Conservation (phyloP, 768 basidiomycete species). For the Suillus plorans region DNA sequence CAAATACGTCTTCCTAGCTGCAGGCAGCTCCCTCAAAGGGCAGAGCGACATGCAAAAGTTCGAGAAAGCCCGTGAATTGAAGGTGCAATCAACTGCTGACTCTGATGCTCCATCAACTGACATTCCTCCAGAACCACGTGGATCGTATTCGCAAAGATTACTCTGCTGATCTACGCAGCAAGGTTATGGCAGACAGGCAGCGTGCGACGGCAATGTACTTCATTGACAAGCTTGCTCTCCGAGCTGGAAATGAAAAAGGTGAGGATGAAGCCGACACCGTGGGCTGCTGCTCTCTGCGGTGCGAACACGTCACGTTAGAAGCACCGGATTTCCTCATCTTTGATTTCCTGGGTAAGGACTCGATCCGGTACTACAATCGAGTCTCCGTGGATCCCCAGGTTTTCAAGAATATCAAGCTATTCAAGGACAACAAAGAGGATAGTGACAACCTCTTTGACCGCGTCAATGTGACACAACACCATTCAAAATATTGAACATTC, state of each 20-base stretch:
- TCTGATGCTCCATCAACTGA: conserved; percentile 10
- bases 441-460: conserved; percentile 93
- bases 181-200: conserved; percentile 93
- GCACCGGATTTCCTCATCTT: conserved; percentile 87
- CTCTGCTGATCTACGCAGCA: conserved; percentile 76
- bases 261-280: conserved; percentile 99
- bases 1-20: conserved; percentile 97
- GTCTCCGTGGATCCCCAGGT: conserved; percentile 89
- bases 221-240: conserved; percentile 94
- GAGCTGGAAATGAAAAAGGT: conserved; percentile 99
- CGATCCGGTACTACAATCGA: conserved; percentile 93
- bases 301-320: conserved; percentile 92
- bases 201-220: conserved; percentile 99
- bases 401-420: conserved; percentile 97
- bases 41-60: conserved; percentile 98
- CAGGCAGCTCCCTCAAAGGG: conserved; percentile 96
- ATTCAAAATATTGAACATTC: conserved; percentile 1
- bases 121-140: conserved; percentile 68
- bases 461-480: conserved; percentile 59
- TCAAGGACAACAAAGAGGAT: conserved; percentile 90
- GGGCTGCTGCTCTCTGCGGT: conserved; percentile 96
- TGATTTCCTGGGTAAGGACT: conserved; percentile 99
- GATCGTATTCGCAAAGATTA: conserved; percentile 92
- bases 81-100: conserved; percentile 48
- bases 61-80: conserved; percentile 95